Percentiles rank a stretch among this genome's conserved stretches.
Conservation (phyloP, 345 rosid species). For the Arabis alpina region DNA sequence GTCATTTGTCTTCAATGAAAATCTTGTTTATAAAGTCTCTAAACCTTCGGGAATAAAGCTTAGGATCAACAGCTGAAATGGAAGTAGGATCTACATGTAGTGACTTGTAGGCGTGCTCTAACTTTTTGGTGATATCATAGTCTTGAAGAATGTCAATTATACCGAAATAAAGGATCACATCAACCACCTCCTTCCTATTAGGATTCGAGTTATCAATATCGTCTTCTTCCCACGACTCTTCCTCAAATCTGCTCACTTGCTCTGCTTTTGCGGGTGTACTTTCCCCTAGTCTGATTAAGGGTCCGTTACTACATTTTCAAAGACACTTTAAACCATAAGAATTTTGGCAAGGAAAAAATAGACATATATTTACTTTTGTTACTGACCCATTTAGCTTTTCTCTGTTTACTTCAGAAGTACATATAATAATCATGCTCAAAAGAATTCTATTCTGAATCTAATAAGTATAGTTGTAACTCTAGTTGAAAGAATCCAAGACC, state of each 20-base stretch:
- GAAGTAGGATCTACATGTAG: conserved; percentile 62
- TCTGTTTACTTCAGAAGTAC: too few species aligned
- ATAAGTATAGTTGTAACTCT: too few species aligned
- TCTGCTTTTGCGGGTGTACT: conserved; percentile 66
- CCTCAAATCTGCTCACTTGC: conserved; percentile 47
- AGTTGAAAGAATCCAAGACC: neutral
- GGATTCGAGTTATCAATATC: conserved; percentile 37
- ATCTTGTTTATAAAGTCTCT: conserved; percentile 62
- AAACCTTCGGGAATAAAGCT: conserved; percentile 65
- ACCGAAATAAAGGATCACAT: conserved; percentile 65
- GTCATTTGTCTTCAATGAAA: conserved; percentile 57
- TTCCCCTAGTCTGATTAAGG: conserved; percentile 55
- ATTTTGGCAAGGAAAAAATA: neutral
- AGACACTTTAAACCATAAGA: neutral
- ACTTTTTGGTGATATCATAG: conserved; percentile 67
- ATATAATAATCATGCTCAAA: too few species aligned
- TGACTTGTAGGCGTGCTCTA: conserved; percentile 74
- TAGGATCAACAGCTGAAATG: conserved; percentile 76
- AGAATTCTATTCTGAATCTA: too few species aligned
- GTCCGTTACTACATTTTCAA: conserved; percentile 49
- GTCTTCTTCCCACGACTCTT: conserved; percentile 38
- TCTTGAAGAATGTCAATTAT: conserved; percentile 70
- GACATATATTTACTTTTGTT: neutral
- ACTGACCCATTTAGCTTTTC: too few species aligned
- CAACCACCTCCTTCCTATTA: conserved; percentile 47